Evolutionary conservation across 495 filamentous ascomycete species (phyloP), one percentile per base, ranked within the genome.

Genomic region (Hypoxylon trugodes): DNA sequence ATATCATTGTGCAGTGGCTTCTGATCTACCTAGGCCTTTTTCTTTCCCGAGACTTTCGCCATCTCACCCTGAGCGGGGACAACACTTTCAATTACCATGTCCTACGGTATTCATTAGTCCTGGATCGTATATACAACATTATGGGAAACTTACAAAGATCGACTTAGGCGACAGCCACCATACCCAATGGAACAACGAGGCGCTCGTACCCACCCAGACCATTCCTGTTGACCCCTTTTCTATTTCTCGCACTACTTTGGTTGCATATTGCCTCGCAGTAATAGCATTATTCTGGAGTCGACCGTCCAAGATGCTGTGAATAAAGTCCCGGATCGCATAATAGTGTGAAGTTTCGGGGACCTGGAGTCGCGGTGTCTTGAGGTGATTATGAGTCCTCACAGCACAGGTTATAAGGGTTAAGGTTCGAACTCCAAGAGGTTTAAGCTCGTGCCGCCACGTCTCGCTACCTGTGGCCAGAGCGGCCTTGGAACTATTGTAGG

Each of bases 401-500:
- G 21, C 38, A 21, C 40, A 19, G 13, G 40, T 35, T 15, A 57
- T 36, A 18, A 73, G 41, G 4, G 65, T 49, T 1, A 74, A 56
- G 22, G 66, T 65, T n/a, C 37, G 58, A 51, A 74, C 62, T 25
- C 56, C 64, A 25, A 73, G 65, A 3, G 70, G 53, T 35, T 42
- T 8, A 4, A 74, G 70, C 37, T 74, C 68, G 12, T 69, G 13
- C 13, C 72, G 69, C 36, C 55, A 47, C 1, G 65, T 62, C 22
- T 72, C 68, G 2, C 55, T 51, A 13, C 66, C 32, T 33, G 57
- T 59, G 1, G 56, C 36, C 24, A 71, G 24, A 3, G 70, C 68
- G 5, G 72, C 68, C 36, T 74, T 73, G 16, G 68, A 73, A 21
- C 58, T 50, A 38, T 53, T 60, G 54, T 73, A 74, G 32, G 42